Base-by-base conservation (phyloP, 2,329 filamentous ascomycete genomes). In the Trichoderma semiorbis region DNA sequence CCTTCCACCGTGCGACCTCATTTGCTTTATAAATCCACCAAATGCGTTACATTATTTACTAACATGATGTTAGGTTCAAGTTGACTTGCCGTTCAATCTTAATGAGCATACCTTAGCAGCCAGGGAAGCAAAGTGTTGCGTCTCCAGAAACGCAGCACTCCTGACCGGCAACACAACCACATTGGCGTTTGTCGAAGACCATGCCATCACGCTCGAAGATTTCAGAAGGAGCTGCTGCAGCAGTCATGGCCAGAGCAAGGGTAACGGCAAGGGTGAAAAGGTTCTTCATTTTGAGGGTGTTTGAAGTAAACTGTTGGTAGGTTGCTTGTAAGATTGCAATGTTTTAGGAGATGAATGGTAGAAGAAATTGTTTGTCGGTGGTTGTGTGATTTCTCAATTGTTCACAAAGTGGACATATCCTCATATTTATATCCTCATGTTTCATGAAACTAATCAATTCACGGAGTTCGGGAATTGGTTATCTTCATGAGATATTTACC, bases 101-200 rank as follows among this genome's bases (percentile, higher is more conserved):
- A 26, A 26, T 6, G 3, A 26, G 30, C 30, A n/a, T 53, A 43
- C 57, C 28, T 61, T 21, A 61, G 21, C 32, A 64, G 10, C 58
- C 58, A 11, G 32, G 58, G 58, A 62, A 62, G 58, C 58, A 61
- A 21, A 61, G 30, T 16, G 58, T 24, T 3, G 58, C 58, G 24
- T 61, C 58, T 61, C 58, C 58, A 36, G 58, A 24, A 24, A 24
- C n/a, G 34, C 58, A 61, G 30, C 58, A 61, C n/a, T 18, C 5
- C 12, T 61, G 58, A 16, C 58, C 58, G 34, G 58, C 58, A 16
- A 61, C 58, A 36, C 58, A 61, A 11, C 30, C 58, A 7, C 58
- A 61, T n/a, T 61, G 58, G 28, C 58, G 58, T 16, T 61, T 61
- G 58, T 61, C 58, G n/a, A 61, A 61, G 6, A 36, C 3, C 21